A percentile compares a stretch with the other conserved stretches of the same genome.
phyloP scores from a whole-genome alignment of 2,329 filamentous ascomycete genomes.

The Monosporascus sp. region DNA sequence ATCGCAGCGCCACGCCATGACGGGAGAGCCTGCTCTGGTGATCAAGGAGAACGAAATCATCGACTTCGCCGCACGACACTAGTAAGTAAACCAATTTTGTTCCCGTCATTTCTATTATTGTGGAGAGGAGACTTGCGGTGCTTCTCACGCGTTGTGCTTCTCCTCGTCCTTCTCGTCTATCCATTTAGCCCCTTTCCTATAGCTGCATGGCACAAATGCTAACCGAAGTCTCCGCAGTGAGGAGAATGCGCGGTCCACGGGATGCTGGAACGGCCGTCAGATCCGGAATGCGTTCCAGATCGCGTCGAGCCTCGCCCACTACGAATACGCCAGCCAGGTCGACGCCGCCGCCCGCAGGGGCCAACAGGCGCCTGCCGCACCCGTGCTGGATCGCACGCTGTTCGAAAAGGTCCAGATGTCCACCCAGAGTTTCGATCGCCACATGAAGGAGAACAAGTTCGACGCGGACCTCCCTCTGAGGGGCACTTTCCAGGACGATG shows the following conservation, averaged over 20 bases:
- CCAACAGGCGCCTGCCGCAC: conserved; percentile 28
- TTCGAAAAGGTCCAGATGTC: conserved; percentile 39
- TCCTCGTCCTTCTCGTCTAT: no score
- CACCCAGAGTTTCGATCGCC: conserved; percentile 35
- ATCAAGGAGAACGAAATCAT: conserved; percentile 30
- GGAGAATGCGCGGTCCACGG: conserved; percentile 18
- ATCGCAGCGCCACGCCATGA: conserved; percentile 28
- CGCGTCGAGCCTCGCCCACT: conserved; percentile 31
- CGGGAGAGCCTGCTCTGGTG: conserved; percentile 27
- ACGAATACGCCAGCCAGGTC: conserved; percentile 26
- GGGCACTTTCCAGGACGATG: conserved; percentile 24
- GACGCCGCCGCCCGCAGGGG: conserved; percentile 26
- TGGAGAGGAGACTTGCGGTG: no score
- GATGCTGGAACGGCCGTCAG: conserved; percentile 29
- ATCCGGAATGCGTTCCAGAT: conserved; percentile 30
- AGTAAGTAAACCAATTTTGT: conserved; percentile 2
- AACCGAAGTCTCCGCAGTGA: conserved; percentile 1
- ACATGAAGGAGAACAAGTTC: conserved; percentile 35
- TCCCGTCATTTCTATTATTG: no score
- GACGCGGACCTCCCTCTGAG: conserved; percentile 28
- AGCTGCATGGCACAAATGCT: no score
- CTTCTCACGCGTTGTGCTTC: no score
- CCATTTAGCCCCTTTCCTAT: no score
- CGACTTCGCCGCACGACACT: conserved; percentile 31
- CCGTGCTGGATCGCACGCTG: conserved; percentile 29